Percentiles rank a stretch among this genome's conserved stretches.
These are phyloP conservation scores for Lactarius hatsudake DNA, from an alignment of 768 basidiomycete species.

Conservation along the genomic window DNA sequence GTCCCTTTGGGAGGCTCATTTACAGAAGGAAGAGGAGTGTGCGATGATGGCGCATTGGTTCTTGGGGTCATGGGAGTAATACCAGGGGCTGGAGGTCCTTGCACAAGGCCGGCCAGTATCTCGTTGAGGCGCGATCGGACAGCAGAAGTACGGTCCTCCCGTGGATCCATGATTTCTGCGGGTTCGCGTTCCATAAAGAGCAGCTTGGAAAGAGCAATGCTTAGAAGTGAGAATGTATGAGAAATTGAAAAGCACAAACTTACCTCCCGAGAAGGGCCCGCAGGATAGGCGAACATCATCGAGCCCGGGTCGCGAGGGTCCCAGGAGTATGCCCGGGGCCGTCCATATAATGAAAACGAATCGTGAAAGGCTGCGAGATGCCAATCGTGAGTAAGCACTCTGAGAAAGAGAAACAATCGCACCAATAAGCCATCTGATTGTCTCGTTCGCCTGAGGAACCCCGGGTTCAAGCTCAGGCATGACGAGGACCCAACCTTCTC, in stretches of 20 bases:
- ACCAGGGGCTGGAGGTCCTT: conserved; percentile 33
- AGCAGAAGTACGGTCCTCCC: conserved; percentile 72
- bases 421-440: conserved; percentile 92
- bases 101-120: conserved; percentile 65
- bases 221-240: background rate
- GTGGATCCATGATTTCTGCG: conserved; percentile 73
- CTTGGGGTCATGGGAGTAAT: background rate
- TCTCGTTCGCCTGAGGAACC: conserved; percentile 66
- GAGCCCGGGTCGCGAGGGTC: conserved; percentile 78
- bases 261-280: conserved; percentile 81
- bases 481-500: conserved; percentile 83
- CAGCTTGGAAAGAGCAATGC: conserved; percentile 42
- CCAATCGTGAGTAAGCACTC: conserved; percentile 20
- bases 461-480: conserved; percentile 83
- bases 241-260: conserved; percentile 33
- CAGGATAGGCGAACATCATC: conserved; percentile 93
- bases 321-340: conserved; percentile 85
- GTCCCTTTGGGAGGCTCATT: background rate
- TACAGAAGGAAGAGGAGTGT: conserved; percentile 20
- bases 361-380: conserved; percentile 67
- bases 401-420: conserved; percentile 32
- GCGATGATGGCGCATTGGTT: conserved; percentile 10
- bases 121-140: conserved; percentile 61
- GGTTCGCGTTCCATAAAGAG: conserved; percentile 86
- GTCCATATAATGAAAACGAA: conserved; percentile 84